Base-by-base conservation (phyloP, 768 basidiomycete genomes). In the Kondoa malvinella region DNA sequence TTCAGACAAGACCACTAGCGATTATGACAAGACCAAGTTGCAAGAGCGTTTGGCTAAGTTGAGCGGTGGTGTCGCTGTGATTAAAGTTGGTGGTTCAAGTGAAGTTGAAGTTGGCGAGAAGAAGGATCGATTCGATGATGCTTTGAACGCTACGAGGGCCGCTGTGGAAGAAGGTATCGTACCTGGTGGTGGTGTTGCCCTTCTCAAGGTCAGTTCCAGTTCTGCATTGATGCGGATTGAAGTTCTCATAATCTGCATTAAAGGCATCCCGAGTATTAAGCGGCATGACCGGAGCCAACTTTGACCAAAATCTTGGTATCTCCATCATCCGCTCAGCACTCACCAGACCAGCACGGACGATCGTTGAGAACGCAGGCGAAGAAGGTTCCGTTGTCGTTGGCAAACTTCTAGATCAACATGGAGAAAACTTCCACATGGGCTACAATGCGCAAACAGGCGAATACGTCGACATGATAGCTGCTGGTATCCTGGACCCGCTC, bases 61-160 rank as follows among this genome's bases (percentile, higher is more conserved):
- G 65, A 84, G 84, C 57, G 94, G 94, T 58, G 92, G 94, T 78
- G 94, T 97, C 60, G 94, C 94, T 17, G 92, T 97, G 79, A 96
- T 96, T 83, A 92, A 90, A 79, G 94, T 96, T 70, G 94, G 94
- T 67, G 94, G 94, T 21, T 80, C 86, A 27, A 85, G 83, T 65
- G 94, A 97, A 78, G 94, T 96, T 64, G 94, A 96, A 79, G 94
- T 97, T 69, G 83, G 92, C 4, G 94, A 97, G 83, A 97, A 96
- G 89, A 95, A 97, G 85, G 94, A 97, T 77, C 83, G 92, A 40
- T 96, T 95, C 75, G 71, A 71, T 64, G 74, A 74, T 76, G 92
- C 92, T 0, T 82, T 96, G 60, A 95, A 95, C 77, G 92, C 92
- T n/a, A 97, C 94, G 2, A 87, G 94, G 56, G 94, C 94, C 29